Evolutionary conservation across 352 stramenopile genomes (phyloP).

Genomic region (Phytopythium ostracodes): DNA sequence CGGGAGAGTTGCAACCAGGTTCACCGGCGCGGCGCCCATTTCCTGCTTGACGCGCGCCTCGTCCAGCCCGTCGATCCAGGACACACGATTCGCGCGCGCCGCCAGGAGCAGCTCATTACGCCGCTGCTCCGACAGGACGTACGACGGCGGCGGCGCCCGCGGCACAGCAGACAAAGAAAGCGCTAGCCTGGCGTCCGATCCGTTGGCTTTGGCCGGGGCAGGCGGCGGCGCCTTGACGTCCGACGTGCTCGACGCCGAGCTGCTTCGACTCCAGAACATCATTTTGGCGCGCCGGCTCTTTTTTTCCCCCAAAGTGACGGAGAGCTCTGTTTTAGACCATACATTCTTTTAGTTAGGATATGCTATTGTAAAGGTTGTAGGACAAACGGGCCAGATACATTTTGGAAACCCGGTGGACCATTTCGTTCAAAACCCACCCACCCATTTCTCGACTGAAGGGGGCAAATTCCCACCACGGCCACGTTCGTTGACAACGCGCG

Average conservation of each 20-base stretch:
- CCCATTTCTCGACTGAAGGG: not conserved
- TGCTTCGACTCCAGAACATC: constrained; percentile 8
- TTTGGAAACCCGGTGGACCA: not conserved
- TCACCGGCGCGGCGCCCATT: constrained; percentile 1
- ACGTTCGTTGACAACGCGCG: not conserved
- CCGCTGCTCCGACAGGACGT: constrained; percentile 63
- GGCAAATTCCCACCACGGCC: not conserved
- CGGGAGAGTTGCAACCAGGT: not conserved
- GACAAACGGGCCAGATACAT: not conserved
- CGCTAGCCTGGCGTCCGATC: not conserved
- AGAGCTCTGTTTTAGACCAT: too few relatives aligned
- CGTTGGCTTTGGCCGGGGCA: too few relatives aligned
- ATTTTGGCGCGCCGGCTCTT: not conserved
- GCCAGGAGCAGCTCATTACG: constrained; percentile 67
- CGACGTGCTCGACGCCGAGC: not conserved
- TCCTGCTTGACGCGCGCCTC: constrained; percentile 4
- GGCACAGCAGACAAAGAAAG: not conserved
- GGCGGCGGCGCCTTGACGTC: constrained; percentile 1
- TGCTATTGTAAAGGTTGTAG: too few relatives aligned
- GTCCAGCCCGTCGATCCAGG: constrained; percentile 64
- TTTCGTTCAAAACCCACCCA: not conserved
- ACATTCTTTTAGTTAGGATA: not conserved
- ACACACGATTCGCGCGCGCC: constrained; percentile 60
- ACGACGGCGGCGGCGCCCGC: constrained; percentile 24
- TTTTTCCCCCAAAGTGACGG: too few relatives aligned